Evolutionary conservation across 768 basidiomycete genomes (phyloP), one percentile per base, ranked within the genome.

Genomic region (Dioszegia aurantiaca): DNA sequence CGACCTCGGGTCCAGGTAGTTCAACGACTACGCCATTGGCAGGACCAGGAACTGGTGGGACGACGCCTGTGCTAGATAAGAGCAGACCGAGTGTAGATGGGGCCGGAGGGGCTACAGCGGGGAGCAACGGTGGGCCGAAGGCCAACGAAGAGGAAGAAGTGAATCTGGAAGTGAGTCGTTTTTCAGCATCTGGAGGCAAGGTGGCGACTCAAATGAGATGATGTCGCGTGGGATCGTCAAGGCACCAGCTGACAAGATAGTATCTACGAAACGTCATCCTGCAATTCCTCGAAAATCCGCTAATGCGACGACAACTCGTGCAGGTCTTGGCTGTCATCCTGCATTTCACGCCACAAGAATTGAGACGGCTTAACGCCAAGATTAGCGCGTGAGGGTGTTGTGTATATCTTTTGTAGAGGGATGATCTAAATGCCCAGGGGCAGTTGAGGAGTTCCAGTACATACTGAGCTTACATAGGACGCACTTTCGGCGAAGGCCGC

Each of bases 251-350:
- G 46, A 56, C 39, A 11, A 14, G 10, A 16, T 54, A 78, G 78
- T 99, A 99, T 77, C 77, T 99, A 44, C 82, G 95, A 58, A 98
- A 98, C 75, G 88, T 98, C 30, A 90, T 98, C 56, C 76, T 99
- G 44, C 95, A 98, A 75, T 99, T 99, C 79, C 80, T 99, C 48
- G 95, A 99, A 74, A 89, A 97, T 78, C 92, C 94, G 74, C 92
- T 98, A 76, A 97, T 97, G 92, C 83, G 95, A 88, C 89, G 91
- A 0, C 89, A 91, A 67, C 84, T 99, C 30, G 85, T 98, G 26
- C 83, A 87, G 55, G 93, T 99, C 2, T 75, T 98, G 41, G 91
- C 91, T 0, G 91, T 90, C 37, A 91, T 98, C 47, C 77, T 98
- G 37, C 88, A 84, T 39, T 98, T 99, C 69, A 98, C 94, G 1